Conservation (phyloP, 2,329 filamentous ascomycete genomes). For the Stenocarpella maydis region DNA sequence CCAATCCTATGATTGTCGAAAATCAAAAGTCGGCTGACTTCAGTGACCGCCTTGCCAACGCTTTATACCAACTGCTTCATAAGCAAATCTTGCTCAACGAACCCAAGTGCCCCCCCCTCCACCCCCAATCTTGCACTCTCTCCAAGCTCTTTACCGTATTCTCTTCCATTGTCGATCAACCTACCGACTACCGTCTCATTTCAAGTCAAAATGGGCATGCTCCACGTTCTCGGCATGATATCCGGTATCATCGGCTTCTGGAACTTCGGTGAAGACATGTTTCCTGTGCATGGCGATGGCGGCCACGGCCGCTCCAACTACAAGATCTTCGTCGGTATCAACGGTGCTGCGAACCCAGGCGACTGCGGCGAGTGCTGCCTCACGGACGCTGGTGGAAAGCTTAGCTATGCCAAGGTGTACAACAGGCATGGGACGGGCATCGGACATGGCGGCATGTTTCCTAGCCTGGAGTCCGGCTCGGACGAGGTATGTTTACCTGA, state of each 20-base stretch:
- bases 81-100: background rate
- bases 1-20: no score
- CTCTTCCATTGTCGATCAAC: background rate
- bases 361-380: background rate
- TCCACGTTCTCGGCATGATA: background rate
- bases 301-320: background rate
- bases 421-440: background rate
- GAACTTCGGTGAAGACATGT: conserved; percentile 1
- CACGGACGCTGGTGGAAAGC: background rate
- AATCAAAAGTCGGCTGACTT: background rate
- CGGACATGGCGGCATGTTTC: background rate
- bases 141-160: background rate
- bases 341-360: background rate
- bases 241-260: background rate
- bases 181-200: background rate
- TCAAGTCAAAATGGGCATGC: background rate
- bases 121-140: background rate
- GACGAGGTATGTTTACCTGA: background rate
- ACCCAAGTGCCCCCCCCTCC: background rate
- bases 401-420: background rate
- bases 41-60: background rate
- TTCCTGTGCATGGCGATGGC: background rate
- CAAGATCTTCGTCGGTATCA: conserved; percentile 5
- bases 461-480: background rate
- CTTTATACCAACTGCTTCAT: background rate